Evolutionary conservation across 2,329 filamentous ascomycete species (phyloP), one percentile per base, ranked within the genome.

Genomic region (Colletotrichum sp.): DNA sequence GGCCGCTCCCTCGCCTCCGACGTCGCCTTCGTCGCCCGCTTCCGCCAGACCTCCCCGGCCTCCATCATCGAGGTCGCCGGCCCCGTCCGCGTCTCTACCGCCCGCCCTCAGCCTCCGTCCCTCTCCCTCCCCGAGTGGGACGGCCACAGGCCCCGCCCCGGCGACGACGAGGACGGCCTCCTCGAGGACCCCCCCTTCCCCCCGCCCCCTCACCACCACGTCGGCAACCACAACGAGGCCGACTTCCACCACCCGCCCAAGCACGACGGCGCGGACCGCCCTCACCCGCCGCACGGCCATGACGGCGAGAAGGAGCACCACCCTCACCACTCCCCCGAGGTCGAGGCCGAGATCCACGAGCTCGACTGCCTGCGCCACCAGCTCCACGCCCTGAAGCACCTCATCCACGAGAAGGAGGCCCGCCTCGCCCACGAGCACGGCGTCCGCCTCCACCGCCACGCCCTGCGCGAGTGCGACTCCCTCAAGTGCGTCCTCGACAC

Each of bases 31-130:
- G 84, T 83, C 25, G 80, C 87, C 71, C 83, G 85, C 19, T 90
- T 91, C 80, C 86, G 85, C 78, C 89, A 90, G 79, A 85, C 84
- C 8, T 78, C 81, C 3, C 87, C 88, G 1, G 82, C 84, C 49
- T 82, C 84, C 62, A 84, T 90, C 34, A 81, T 86, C 39, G 83
- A 86, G 11, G 82, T 90, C 70, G 84, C 87, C 62, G 86, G 85
- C 6, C 39, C 72, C 29, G 65, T 70, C 34, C 39, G 83, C n/a
- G 79, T 85, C 71, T 80, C 69, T 3, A 29, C 63, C 6, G 39
- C 25, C 11, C 74, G 30, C 15, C 72, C 72, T 3, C 12, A 19
- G 13, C 25, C 29, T 3, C 57, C 19, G 25, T 9, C 16, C 19
- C 79, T 66, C 78, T 64, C 75, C 22, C 55, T 76, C 15, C 71